Evolutionary conservation across 352 stramenopile species (phyloP).

Genomic region (Globisporangium yorkense): DNA sequence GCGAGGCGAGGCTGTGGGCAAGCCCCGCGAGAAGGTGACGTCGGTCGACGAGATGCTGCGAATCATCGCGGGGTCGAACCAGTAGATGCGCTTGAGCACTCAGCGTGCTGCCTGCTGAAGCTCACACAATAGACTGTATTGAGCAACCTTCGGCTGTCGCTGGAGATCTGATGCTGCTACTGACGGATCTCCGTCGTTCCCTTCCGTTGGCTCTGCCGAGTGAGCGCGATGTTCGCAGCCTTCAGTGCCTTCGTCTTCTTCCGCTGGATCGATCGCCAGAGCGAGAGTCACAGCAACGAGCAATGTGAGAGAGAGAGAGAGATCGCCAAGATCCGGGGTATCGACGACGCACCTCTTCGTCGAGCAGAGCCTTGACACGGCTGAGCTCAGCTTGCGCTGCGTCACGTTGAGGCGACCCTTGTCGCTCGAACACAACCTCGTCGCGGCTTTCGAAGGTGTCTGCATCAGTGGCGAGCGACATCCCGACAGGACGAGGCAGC

Average conservation of each 20-base stretch:
- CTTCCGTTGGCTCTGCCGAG: slow-evolving; percentile 24
- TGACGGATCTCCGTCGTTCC: not conserved
- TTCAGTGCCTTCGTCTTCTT: slow-evolving; percentile 40
- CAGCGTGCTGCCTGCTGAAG: not conserved
- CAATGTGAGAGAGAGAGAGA: not conserved
- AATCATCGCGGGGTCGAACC: slow-evolving; percentile 13
- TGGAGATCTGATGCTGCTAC: not conserved
- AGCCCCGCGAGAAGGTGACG: slow-evolving; percentile 81
- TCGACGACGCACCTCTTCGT: slow-evolving; percentile 24
- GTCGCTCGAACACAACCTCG: slow-evolving; percentile 10
- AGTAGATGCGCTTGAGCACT: not conserved
- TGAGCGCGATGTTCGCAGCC: slow-evolving; percentile 34
- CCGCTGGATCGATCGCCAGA: slow-evolving; percentile 12
- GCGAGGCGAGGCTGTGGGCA: slow-evolving; percentile 49
- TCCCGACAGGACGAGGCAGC: not conserved
- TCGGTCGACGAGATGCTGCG: slow-evolving; percentile 70
- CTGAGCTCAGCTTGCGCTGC: not conserved
- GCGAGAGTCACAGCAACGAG: too few species aligned
- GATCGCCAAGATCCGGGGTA: too few species aligned
- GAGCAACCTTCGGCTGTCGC: not conserved
- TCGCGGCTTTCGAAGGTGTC: not conserved
- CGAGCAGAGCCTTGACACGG: slow-evolving; percentile 12
- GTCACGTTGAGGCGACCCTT: not conserved
- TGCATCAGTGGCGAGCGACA: not conserved
- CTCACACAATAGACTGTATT: not conserved